These are phyloP conservation scores for Lactarius akahatsu DNA, from an alignment of 768 basidiomycete genomes.

Conservation along the genomic window DNA sequence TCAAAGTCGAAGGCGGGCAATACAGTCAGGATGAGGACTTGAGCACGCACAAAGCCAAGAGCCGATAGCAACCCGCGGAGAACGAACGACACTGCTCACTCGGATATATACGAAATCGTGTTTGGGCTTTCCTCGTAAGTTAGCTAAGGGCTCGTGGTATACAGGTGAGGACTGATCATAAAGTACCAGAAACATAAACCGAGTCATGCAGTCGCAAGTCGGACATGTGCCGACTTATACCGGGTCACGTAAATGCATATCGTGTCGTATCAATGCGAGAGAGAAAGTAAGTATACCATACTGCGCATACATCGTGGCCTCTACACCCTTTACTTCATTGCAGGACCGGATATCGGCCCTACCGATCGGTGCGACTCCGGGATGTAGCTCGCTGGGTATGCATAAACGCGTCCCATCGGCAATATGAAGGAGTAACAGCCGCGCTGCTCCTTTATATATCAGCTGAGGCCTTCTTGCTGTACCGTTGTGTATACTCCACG, in stretches of 20 bases:
- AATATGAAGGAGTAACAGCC: neutral
- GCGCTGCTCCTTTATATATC: neutral
- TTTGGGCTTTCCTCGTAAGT: neutral
- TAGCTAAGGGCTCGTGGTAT: neutral
- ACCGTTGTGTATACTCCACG: neutral
- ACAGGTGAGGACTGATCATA: neutral
- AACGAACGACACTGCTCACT: neutral
- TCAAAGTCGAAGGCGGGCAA: too few species aligned
- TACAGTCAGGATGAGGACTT: too few species aligned
- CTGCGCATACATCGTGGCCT: neutral
- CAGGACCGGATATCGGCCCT: neutral
- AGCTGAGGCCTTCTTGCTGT: neutral
- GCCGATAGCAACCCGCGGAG: too few species aligned
- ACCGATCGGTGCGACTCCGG: neutral
- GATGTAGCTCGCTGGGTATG: neutral
- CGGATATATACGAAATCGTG: neutral
- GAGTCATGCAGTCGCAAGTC: neutral
- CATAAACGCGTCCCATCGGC: neutral
- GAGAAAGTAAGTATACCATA: neutral
- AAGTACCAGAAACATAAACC: neutral
- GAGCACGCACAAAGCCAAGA: too few species aligned
- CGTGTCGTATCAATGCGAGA: neutral
- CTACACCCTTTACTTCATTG: neutral
- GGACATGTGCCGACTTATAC: neutral
- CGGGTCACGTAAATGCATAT: neutral